These are phyloP conservation scores for Euphorbia celastroides DNA, from an alignment of 441 rosid species.

Conservation along the genomic window DNA sequence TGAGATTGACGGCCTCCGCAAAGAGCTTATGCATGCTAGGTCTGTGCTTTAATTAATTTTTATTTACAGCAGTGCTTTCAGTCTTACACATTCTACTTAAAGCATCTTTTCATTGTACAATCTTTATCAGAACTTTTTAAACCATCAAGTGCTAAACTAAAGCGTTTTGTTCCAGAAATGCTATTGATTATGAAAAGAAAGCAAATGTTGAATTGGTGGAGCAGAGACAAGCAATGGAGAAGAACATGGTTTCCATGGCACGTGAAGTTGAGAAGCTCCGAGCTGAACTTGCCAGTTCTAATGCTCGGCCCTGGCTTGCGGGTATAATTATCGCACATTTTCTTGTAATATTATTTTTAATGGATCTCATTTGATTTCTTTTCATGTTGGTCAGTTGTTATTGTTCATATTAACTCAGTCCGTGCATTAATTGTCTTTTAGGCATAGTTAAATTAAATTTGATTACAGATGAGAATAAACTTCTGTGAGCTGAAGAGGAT, in stretches of 20 bases:
- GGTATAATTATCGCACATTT: constrained; percentile 36
- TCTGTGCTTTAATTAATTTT: constrained; percentile 24
- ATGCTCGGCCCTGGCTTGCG: constrained; percentile 65
- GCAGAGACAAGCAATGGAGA: constrained; percentile 92
- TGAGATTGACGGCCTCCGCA: constrained; percentile 69
- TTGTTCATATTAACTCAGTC: neutral
- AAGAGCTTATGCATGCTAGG: constrained; percentile 95
- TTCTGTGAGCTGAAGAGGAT: constrained; percentile 1
- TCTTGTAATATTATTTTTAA: no score
- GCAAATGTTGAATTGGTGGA: constrained; percentile 86
- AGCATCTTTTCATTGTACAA: neutral
- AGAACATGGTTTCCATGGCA: constrained; percentile 92
- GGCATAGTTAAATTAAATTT: neutral
- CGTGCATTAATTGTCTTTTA: neutral
- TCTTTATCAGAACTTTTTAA: neutral
- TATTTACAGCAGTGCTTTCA: neutral
- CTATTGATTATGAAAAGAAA: constrained; percentile 92
- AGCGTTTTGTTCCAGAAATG: constrained; percentile 41
- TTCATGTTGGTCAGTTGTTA: neutral
- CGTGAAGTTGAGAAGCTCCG: constrained; percentile 96
- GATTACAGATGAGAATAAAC: neutral
- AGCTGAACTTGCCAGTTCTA: constrained; percentile 68
- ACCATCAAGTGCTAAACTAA: constrained; percentile 11
- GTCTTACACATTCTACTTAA: no score
- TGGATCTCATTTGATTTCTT: neutral